A percentile compares a stretch with the other conserved stretches of the same genome.
Conservation (phyloP, 208 protist species). For the Crithidia mellificae region DNA sequence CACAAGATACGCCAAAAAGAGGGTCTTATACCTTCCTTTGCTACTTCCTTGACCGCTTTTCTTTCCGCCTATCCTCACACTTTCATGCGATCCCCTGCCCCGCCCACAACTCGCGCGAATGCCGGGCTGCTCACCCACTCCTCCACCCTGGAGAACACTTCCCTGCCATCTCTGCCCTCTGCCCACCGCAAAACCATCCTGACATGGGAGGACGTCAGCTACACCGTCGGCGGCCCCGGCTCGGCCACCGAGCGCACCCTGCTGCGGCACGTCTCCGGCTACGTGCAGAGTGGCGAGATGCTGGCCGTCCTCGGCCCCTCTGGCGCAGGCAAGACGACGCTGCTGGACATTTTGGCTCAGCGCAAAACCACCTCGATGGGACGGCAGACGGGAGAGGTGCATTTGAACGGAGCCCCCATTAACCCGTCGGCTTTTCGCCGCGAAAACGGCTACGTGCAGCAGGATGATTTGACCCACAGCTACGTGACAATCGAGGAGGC, state of each 20-base stretch:
- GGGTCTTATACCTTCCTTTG: too few relatives aligned
- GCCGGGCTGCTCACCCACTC: constrained; percentile 7
- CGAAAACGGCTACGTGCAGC: constrained; percentile 73
- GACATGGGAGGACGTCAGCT: constrained; percentile 60
- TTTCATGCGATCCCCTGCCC: constrained; percentile 21
- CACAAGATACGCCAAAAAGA: too few relatives aligned
- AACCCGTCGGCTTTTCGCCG: constrained; percentile 37
- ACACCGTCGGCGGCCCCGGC: constrained; percentile 22
- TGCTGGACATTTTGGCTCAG: constrained; percentile 77
- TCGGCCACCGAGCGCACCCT: constrained; percentile 28
- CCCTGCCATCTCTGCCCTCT: constrained; percentile 6
- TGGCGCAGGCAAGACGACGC: constrained; percentile 78
- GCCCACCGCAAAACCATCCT: constrained; percentile 23
- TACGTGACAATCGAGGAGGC: constrained; percentile 76
- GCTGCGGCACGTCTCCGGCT: constrained; percentile 58
- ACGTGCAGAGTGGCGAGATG: constrained; percentile 58
- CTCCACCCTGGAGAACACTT: not conserved
- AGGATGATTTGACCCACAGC: constrained; percentile 74
- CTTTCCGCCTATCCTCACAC: too few relatives aligned
- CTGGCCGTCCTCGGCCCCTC: constrained; percentile 78
- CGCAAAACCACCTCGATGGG: constrained; percentile 32
- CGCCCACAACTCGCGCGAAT: constrained; percentile 16
- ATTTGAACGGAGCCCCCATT: constrained; percentile 49
- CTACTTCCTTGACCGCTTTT: too few relatives aligned
- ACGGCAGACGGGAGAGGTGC: constrained; percentile 36